Conservation (phyloP, 371 early-diverging fungal species). For the Haplosporangium sp. region DNA sequence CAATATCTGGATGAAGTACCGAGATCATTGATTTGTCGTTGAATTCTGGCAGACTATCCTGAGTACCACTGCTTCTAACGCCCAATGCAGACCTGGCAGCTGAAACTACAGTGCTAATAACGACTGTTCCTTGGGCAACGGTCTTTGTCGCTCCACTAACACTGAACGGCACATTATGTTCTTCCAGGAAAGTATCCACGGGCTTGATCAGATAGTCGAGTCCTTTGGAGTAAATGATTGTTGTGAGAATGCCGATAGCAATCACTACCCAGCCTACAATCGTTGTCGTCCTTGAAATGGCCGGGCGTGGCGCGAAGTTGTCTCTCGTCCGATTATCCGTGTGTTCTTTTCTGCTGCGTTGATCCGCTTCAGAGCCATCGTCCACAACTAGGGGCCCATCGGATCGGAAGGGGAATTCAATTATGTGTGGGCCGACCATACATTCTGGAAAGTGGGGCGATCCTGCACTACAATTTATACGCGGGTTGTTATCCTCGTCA, state of each 20-base stretch:
- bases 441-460: slow-evolving; percentile 25
- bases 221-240: slow-evolving; percentile 26
- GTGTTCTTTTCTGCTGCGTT: background rate
- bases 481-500: background rate
- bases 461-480: slow-evolving; percentile 10
- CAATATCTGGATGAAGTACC: background rate
- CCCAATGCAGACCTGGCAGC: slow-evolving; percentile 18
- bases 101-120: slow-evolving; percentile 1
- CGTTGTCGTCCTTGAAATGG: slow-evolving; percentile 38
- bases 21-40: slow-evolving; percentile 13
- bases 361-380: background rate
- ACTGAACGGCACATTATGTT: slow-evolving; percentile 26
- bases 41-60: slow-evolving; percentile 31
- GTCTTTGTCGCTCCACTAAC: slow-evolving; percentile 21
- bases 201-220: slow-evolving; percentile 19
- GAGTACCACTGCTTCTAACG: background rate
- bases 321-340: slow-evolving; percentile 5
- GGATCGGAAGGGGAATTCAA: slow-evolving; percentile 16
- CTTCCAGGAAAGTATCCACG: slow-evolving; percentile 35
- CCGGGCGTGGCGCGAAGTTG: slow-evolving; percentile 13
- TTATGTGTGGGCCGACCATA: slow-evolving; percentile 24
- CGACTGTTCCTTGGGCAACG: slow-evolving; percentile 6
- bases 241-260: slow-evolving; percentile 21
- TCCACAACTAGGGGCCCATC: slow-evolving; percentile 11
- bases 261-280: slow-evolving; percentile 50